Evolutionary conservation across 140 eudicot genomes (phyloP), one percentile per base, ranked within the genome.

Genomic region (Stevia rebaudiana): DNA sequence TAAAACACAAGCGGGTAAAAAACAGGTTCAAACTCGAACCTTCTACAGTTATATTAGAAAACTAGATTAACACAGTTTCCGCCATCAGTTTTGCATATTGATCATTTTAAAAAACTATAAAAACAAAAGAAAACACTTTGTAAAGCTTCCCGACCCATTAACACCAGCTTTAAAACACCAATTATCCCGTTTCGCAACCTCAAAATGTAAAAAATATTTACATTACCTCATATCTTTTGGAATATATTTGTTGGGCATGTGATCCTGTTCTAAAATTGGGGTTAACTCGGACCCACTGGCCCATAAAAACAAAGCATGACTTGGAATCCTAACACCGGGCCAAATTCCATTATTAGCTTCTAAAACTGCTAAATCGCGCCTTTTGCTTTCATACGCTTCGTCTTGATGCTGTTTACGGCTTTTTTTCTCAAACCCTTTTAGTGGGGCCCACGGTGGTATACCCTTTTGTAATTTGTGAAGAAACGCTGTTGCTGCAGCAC

Each of bases 261-360:
- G 90, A 52, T 90, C 97, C 11, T 77, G 80, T 76, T 90, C 97
- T 74, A 90, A 69, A 57, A 90, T 74, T 1, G 86, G 59, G 2
- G 97, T 84, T 48, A 90, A 72, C 78, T 90, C 97, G 8, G 97
- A 76, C 55, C 97, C 97, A 73, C 97, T 80, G 19, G 97, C 95
- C 97, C 95, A 90, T 57, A 84, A 90, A 78, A 90, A 90, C 49
- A 90, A 47, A 48, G 97, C 86, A 79, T 90, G 95, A 58, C 97
- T 84, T 36, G 95, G 97, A 44, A 74, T 82, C 73, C 83, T 78
- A 1, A 87, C 88, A 33, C 97, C 95, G 15, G 97, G 97, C 97
- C 97, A 90, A 42, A 90, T 68, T 15, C 97, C 97, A 71, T 78
- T 78, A 70, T 90, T 86, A 66, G 97, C 97, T 79, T 86, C 82